These are phyloP conservation scores for Phytophthora tentaculata DNA, from an alignment of 352 stramenopile genomes.

Conservation along the genomic window DNA sequence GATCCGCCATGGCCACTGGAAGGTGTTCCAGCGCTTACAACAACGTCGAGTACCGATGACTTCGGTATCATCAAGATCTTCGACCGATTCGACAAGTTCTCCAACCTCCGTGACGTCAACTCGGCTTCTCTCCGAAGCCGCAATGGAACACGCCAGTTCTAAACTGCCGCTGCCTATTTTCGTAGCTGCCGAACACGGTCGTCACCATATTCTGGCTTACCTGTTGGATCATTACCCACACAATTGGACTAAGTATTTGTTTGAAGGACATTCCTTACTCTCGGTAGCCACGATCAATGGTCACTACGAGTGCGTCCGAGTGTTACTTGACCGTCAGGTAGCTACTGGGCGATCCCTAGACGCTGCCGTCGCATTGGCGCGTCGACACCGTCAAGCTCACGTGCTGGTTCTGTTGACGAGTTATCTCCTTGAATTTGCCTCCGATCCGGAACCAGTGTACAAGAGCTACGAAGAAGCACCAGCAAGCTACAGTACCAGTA, in stretches of 20 bases:
- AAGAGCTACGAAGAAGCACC: slow-evolving; percentile 16
- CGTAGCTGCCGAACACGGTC: slow-evolving; percentile 61
- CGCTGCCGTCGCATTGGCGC: slow-evolving; percentile 58
- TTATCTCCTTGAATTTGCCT: slow-evolving; percentile 59
- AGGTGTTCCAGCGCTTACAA: slow-evolving; percentile 61
- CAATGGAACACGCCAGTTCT: slow-evolving; percentile 31
- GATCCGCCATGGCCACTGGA: slow-evolving; percentile 66
- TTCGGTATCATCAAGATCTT: slow-evolving; percentile 36
- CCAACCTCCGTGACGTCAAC: slow-evolving; percentile 21
- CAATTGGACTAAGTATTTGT: slow-evolving; percentile 53
- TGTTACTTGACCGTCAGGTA: slow-evolving; percentile 48
- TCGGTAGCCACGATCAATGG: slow-evolving; percentile 67
- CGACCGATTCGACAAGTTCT: slow-evolving; percentile 16
- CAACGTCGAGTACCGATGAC: slow-evolving; percentile 44
- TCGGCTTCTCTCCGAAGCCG: slow-evolving; percentile 23
- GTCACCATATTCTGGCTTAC: slow-evolving; percentile 57
- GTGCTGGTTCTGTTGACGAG: slow-evolving; percentile 76
- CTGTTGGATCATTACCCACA: slow-evolving; percentile 42
- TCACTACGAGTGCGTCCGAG: slow-evolving; percentile 75
- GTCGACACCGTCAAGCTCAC: slow-evolving; percentile 63
- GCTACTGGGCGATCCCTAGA: slow-evolving; percentile 41
- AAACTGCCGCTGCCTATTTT: slow-evolving; percentile 65
- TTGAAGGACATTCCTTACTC: slow-evolving; percentile 68
- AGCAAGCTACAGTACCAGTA: slow-evolving; percentile 3
- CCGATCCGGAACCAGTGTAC: slow-evolving; percentile 32